Evolutionary conservation across 2,329 filamentous ascomycete species (phyloP).

Genomic region (Neophaeococcomyces aloes): DNA sequence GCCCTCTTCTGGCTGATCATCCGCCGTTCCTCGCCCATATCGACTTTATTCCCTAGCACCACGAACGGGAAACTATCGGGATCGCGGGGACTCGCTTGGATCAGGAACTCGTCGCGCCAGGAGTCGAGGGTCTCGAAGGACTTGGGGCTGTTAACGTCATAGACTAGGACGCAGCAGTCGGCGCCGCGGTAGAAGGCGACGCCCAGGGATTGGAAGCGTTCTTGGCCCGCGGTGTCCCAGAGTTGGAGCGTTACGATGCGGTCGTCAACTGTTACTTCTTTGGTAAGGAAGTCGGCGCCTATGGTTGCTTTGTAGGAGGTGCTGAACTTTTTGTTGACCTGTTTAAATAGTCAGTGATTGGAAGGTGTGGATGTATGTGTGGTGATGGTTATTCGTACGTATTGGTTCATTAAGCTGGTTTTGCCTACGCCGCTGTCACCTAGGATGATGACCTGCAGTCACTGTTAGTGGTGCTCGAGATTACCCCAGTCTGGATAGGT

Average conservation of each 20-base stretch:
- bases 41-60: conserved; percentile 97
- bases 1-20: conserved; percentile 94
- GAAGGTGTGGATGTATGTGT: neutral
- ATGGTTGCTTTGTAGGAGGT: conserved; percentile 99
- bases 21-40: conserved; percentile 94
- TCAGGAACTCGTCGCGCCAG: conserved; percentile 96
- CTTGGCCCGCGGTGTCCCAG: conserved; percentile 95
- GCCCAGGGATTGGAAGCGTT: conserved; percentile 92
- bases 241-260: conserved; percentile 98
- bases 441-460: conserved; percentile 81
- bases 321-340: conserved; percentile 99
- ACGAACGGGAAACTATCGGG: conserved; percentile 98
- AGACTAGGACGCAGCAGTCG: conserved; percentile 95
- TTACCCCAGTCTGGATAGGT: conserved; percentile 7
- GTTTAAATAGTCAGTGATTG: conserved; percentile 15
- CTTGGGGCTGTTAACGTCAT: conserved; percentile 98
- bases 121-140: conserved; percentile 97
- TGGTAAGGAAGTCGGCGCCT: conserved; percentile 94
- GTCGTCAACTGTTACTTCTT: conserved; percentile 95
- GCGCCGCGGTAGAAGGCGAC: conserved; percentile 96
- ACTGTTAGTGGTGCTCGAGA: conserved; percentile 8
- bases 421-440: conserved; percentile 98
- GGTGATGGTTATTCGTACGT: conserved; percentile 53
- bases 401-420: conserved; percentile 99
- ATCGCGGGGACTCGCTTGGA: conserved; percentile 91